Conservation (phyloP, 371 early-diverging fungal genomes). For the Mucor saturninus region DNA sequence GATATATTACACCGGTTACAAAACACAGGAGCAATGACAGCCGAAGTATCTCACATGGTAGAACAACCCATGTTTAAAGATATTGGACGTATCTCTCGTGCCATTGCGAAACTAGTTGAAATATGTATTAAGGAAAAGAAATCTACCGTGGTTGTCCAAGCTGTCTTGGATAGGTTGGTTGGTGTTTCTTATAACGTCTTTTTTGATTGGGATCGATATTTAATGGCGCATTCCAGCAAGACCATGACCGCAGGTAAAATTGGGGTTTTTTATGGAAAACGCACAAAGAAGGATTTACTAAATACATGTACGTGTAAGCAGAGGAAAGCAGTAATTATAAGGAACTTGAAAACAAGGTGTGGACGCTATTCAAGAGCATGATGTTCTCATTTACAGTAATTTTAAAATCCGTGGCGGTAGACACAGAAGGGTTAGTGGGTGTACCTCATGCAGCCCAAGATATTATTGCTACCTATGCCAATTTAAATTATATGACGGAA, state of each 20-base stretch:
- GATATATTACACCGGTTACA: slow-evolving; percentile 24
- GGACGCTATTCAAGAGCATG: slow-evolving; percentile 50
- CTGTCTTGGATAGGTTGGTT: slow-evolving; percentile 27
- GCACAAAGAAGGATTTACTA: slow-evolving; percentile 15
- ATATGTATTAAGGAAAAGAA: slow-evolving; percentile 2
- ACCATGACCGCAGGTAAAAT: slow-evolving; percentile 19
- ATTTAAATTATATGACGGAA: slow-evolving; percentile 50
- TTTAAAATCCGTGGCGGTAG: slow-evolving; percentile 44
- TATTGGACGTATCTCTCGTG: slow-evolving; percentile 51
- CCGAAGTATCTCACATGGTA: slow-evolving; percentile 18
- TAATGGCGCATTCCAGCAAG: slow-evolving; percentile 13
- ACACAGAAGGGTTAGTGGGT: slow-evolving; percentile 35
- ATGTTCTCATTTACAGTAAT: slow-evolving; percentile 50
- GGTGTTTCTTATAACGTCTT: slow-evolving; percentile 43
- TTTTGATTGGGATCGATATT: slow-evolving; percentile 49
- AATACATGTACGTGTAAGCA: slow-evolving; percentile 22
- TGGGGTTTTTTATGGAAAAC: too few relatives aligned
- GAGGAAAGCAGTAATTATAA: slow-evolving; percentile 21
- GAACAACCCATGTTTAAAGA: slow-evolving; percentile 44
- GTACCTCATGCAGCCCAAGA: slow-evolving; percentile 43
- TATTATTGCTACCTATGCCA: slow-evolving; percentile 41
- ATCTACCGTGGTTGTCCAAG: background rate
- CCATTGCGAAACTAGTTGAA: slow-evolving; percentile 34
- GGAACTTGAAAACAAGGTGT: slow-evolving; percentile 29
- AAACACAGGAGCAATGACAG: slow-evolving; percentile 18